Conservation (phyloP, 2,329 filamentous ascomycete species). For the Nemania serpens region DNA sequence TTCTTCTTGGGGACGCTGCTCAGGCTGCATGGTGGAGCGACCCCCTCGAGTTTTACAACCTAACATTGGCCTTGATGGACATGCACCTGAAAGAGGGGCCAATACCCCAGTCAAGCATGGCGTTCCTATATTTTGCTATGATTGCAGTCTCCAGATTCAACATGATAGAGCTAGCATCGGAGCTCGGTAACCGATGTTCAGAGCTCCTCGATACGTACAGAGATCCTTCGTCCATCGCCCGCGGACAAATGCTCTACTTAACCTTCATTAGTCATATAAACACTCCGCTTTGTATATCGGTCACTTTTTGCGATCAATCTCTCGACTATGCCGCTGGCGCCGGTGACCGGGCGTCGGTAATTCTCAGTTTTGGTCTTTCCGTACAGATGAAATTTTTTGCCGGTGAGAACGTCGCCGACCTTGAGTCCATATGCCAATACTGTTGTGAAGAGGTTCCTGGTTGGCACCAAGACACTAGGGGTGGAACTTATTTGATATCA, state of each 20-base stretch:
- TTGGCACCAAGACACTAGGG: conserved; percentile 73
- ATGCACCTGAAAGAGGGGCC: conserved; percentile 66
- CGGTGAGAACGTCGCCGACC: conserved; percentile 69
- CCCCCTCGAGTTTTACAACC: conserved; percentile 72
- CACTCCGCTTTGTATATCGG: conserved; percentile 61
- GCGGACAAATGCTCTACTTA: conserved; percentile 71
- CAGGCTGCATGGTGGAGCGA: conserved; percentile 77
- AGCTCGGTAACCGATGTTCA: conserved; percentile 66
- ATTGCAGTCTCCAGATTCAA: conserved; percentile 72
- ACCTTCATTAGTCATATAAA: conserved; percentile 74
- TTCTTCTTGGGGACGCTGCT: conserved; percentile 71
- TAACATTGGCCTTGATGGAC: conserved; percentile 68
- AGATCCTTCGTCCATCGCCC: conserved; percentile 68
- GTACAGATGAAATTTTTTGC: conserved; percentile 71
- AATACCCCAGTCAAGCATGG: conserved; percentile 71
- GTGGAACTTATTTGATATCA: conserved; percentile 70
- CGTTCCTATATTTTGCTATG: conserved; percentile 69
- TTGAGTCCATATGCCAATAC: conserved; percentile 72
- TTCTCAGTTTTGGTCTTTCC: conserved; percentile 71
- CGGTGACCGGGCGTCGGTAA: conserved; percentile 72
- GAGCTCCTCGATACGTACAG: conserved; percentile 66
- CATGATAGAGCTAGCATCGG: conserved; percentile 69
- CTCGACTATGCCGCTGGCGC: conserved; percentile 68
- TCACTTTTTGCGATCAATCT: conserved; percentile 66
- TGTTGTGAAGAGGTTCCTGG: conserved; percentile 74